A percentile compares a stretch with the other conserved stretches of the same genome.
Conservation (phyloP, 805 yeast species). For the Phaffomyces antillensis region DNA sequence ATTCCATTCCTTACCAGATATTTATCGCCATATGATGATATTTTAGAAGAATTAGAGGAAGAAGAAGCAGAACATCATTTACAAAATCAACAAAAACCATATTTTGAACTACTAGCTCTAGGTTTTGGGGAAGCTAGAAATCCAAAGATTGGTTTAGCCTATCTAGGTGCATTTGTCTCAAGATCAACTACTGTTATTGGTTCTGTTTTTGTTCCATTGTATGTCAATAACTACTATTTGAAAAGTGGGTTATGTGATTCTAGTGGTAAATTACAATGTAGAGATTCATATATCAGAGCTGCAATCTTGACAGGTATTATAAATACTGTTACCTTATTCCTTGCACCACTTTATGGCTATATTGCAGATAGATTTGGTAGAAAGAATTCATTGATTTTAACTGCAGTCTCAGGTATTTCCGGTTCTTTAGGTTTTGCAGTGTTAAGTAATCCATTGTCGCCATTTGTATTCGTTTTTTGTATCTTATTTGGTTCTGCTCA, state of each 20-base stretch:
- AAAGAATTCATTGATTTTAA: conserved; percentile 29
- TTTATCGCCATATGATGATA: conserved; percentile 25
- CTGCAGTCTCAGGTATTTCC: conserved; percentile 36
- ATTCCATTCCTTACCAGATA: conserved; percentile 20
- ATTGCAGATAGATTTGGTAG: conserved; percentile 41
- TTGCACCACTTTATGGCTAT: conserved; percentile 60
- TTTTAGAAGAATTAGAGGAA: conserved; percentile 26
- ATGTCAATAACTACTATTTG: conserved; percentile 50
- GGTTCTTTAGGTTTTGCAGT: conserved; percentile 35
- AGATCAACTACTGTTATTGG: conserved; percentile 54
- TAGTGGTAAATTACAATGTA: conserved; percentile 36
- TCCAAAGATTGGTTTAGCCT: conserved; percentile 46
- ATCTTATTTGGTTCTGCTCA: conserved; percentile 52
- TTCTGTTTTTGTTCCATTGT: conserved; percentile 55
- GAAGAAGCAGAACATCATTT: conserved; percentile 19
- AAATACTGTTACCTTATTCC: conserved; percentile 46
- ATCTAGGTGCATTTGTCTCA: conserved; percentile 54
- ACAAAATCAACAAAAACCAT: conserved; percentile 17
- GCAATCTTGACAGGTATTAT: conserved; percentile 67
- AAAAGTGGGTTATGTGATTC: conserved; percentile 42
- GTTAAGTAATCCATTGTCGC: conserved; percentile 28
- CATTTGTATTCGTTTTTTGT: conserved; percentile 30
- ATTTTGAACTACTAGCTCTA: conserved; percentile 33
- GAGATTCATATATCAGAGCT: conserved; percentile 56
- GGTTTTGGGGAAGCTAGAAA: conserved; percentile 46